Evolutionary conservation across 305 asterid species (phyloP), one percentile per base, ranked within the genome.

Genomic region (Lippia alba): DNA sequence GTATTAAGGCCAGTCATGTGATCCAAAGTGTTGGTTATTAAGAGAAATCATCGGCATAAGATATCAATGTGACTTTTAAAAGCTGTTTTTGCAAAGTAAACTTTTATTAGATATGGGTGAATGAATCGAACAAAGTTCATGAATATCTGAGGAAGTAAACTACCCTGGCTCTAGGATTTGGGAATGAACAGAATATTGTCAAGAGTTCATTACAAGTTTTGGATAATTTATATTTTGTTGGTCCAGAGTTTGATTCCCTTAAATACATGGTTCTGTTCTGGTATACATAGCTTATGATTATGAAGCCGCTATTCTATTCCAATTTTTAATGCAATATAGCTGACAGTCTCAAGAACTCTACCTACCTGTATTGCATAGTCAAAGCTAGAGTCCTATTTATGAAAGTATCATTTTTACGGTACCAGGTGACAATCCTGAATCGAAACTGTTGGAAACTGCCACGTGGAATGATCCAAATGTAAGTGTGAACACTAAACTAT

Each of bases 401-500:
- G 2, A 61, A 46, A 48, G 4, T 56, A 20, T 71, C 46, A 64
- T 56, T 58, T 64, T 44, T 73, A 54, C 44, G 33, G 46, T 71
- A 17, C 51, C 65, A 94, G 99, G 96, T 82, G 89, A 81, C 73
- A 78, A 86, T 76, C 76, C 67, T 10, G 96, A 88, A 56, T 87
- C 96, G 33, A 83, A 80, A 49, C 77, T 63, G 50, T 68, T 86
- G 61, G 96, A 87, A 75, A 64, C 88, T 75, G 82, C 92, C 71
- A 84, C 87, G 14, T 94, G 97, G 99, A 71, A 63, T 17, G 84
- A 91, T 74, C 80, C 89, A 66, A 89, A 68, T 53, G 98, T 94
- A 81, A 64, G 86, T 76, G 70, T 79, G 51, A 58, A 78, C 32
- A 64, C 59, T 17, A 51, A 56, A 19, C 11, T 17, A 58, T 62